Evolutionary conservation across 1,139 yeast species (phyloP).

Genomic region (Diutina sp.): DNA sequence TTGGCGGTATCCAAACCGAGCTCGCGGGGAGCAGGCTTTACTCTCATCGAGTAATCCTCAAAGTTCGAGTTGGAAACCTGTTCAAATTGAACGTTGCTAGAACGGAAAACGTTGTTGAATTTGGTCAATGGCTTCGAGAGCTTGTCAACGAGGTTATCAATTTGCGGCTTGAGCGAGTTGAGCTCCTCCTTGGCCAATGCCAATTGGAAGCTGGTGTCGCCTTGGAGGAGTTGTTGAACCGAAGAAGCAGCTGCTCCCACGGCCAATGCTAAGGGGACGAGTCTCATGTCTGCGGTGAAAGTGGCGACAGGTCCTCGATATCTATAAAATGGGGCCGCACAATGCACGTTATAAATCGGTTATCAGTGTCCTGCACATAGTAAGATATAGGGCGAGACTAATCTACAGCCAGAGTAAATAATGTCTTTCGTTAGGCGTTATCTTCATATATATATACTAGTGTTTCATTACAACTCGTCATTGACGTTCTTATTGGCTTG

Average conservation of each 20-base stretch:
- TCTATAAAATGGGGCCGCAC: neutral
- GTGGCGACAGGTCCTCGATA: neutral
- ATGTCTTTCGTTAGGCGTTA: neutral
- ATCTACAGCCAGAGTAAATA: neutral
- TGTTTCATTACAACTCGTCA: conserved; percentile 3
- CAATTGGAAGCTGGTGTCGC: neutral
- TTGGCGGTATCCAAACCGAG: neutral
- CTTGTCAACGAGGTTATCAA: neutral
- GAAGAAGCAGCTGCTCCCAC: neutral
- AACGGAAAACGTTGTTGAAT: neutral
- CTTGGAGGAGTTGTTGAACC: neutral
- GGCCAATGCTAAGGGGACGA: neutral
- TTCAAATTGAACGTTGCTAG: neutral
- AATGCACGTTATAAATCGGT: neutral
- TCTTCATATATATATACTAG: neutral
- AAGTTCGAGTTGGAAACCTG: neutral
- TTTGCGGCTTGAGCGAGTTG: neutral
- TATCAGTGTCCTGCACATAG: neutral
- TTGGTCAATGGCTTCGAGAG: neutral
- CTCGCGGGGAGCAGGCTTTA: neutral
- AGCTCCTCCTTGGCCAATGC: neutral
- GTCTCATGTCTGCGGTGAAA: neutral
- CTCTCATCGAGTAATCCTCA: neutral
- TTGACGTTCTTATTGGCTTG: neutral
- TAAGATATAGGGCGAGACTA: neutral